Conservation (phyloP, 176 grass and related monocot genomes). For the Metroxylon sagu region DNA sequence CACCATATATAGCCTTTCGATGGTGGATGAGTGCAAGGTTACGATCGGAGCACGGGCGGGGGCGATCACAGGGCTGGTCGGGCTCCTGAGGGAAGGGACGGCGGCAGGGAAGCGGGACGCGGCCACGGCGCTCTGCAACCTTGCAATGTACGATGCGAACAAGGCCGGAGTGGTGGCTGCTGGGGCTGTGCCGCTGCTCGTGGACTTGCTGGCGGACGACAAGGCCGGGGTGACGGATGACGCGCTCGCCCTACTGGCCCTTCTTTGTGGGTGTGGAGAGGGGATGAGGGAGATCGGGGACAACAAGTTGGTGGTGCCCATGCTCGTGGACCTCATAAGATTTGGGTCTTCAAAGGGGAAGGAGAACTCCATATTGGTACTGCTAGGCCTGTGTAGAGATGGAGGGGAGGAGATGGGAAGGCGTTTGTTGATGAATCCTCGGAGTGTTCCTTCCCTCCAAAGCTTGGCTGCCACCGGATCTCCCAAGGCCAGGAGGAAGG, state of each 20-base stretch:
- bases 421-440: no score
- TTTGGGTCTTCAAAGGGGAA: slow-evolving; percentile 6
- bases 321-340: slow-evolving; percentile 4
- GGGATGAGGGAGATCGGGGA: not conserved
- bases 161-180: not conserved
- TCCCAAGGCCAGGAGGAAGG: no score
- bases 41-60: not conserved
- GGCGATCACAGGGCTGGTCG: not conserved
- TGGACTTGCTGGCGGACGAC: not conserved
- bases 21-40: not conserved
- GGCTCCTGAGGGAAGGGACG: not conserved
- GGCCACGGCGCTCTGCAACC: not conserved
- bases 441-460: no score
- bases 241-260: not conserved
- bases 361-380: slow-evolving; percentile 2
- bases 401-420: not conserved
- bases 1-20: slow-evolving; percentile 12
- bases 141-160: not conserved
- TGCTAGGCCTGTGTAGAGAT: not conserved
- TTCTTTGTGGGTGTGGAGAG: not conserved
- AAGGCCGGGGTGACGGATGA: slow-evolving; percentile 6
- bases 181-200: not conserved
- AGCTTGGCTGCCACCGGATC: no score
- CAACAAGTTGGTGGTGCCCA: not conserved
- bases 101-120: slow-evolving; percentile 7